phyloP scores from a whole-genome alignment of 2,329 filamentous ascomycete genomes.

The Atkinsonella texensis region DNA sequence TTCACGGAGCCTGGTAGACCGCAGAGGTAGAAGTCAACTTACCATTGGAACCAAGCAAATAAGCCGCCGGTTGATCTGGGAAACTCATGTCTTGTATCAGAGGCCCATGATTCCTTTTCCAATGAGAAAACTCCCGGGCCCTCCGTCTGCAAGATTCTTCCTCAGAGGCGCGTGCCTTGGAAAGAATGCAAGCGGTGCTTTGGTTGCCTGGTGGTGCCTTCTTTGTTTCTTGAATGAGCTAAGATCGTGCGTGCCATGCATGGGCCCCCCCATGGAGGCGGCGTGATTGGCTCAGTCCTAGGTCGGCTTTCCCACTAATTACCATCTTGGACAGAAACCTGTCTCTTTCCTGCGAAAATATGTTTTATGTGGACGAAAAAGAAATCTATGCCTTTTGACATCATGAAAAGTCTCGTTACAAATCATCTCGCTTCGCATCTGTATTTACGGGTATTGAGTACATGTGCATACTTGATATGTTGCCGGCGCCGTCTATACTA shows the following conservation, averaged over 20 bases:
- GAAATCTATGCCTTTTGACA: too few relatives aligned
- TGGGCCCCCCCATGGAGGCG: not conserved
- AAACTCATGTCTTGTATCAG: slow-evolving; percentile 26
- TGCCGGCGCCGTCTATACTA: not conserved
- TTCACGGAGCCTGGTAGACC: not conserved
- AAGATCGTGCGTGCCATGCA: not conserved
- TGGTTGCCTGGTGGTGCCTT: not conserved
- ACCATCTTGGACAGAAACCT: too few relatives aligned
- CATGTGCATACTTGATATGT: not conserved
- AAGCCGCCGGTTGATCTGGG: slow-evolving; percentile 37
- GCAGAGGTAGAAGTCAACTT: slow-evolving; percentile 11
- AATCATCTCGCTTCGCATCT: not conserved
- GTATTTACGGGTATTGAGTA: not conserved
- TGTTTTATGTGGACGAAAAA: too few relatives aligned
- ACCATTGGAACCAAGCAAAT: slow-evolving; percentile 49
- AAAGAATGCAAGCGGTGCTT: not conserved
- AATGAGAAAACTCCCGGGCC: not conserved
- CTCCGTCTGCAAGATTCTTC: too few relatives aligned
- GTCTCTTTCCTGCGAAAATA: too few relatives aligned
- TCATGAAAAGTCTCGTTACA: not conserved
- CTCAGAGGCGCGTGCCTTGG: not conserved
- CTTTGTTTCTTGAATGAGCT: slow-evolving; percentile 1
- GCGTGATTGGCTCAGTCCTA: slow-evolving; percentile 1
- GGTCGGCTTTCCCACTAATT: too few relatives aligned
- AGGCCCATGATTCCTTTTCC: not conserved